Evolutionary conservation across 1,139 yeast species (phyloP).

Genomic region (Kluyveromyces marxianus): DNA sequence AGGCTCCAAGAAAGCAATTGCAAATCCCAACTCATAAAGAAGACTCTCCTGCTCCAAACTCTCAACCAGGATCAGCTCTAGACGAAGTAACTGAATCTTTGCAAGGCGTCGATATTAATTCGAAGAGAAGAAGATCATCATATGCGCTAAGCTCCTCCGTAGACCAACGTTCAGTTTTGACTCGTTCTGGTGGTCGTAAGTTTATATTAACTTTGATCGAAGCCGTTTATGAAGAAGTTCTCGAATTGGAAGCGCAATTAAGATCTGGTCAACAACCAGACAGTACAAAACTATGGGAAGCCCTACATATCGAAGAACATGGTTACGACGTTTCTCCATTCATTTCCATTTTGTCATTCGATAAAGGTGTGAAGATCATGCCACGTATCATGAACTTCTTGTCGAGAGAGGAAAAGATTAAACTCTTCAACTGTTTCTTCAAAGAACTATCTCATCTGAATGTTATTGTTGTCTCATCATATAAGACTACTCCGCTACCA

Average conservation of each 20-base stretch:
- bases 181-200: slow-evolving; percentile 35
- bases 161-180: slow-evolving; percentile 27
- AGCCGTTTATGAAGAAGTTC: slow-evolving; percentile 66
- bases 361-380: slow-evolving; percentile 83
- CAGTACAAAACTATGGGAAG: slow-evolving; percentile 63
- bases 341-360: slow-evolving; percentile 73
- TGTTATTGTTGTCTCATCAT: slow-evolving; percentile 72
- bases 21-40: slow-evolving; percentile 54
- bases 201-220: slow-evolving; percentile 49
- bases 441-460: slow-evolving; percentile 75
- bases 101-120: slow-evolving; percentile 27
- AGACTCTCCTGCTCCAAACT: slow-evolving; percentile 42
- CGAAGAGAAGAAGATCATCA: slow-evolving; percentile 30
- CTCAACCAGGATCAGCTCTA: slow-evolving; percentile 51
- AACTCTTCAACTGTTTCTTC: slow-evolving; percentile 72
- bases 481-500: slow-evolving; percentile 55
- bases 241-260: slow-evolving; percentile 76
- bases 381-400: slow-evolving; percentile 84
- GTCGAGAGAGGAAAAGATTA: slow-evolving; percentile 67
- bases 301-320: slow-evolving; percentile 59
- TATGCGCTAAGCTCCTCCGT: slow-evolving; percentile 28
- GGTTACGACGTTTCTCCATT: slow-evolving; percentile 65
- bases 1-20: slow-evolving; percentile 83
- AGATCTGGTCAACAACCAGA: slow-evolving; percentile 55
- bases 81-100: slow-evolving; percentile 46